These are phyloP conservation scores for Diaporthe nobilis DNA, from an alignment of 2,329 filamentous ascomycete genomes.

Conservation along the genomic window DNA sequence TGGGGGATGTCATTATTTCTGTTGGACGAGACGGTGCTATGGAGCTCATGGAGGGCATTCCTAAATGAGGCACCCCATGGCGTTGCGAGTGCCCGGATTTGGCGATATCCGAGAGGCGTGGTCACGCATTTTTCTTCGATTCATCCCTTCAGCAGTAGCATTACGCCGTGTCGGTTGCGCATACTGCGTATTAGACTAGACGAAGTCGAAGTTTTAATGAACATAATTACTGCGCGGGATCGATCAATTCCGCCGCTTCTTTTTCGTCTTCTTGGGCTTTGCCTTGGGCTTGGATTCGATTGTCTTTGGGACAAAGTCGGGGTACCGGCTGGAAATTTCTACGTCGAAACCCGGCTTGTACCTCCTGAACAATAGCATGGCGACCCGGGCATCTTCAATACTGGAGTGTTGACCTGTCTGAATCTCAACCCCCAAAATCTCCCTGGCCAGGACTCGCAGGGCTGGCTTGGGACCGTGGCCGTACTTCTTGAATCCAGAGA, in stretches of 20 bases:
- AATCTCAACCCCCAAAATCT: constrained; percentile 73
- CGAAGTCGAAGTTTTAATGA: constrained; percentile 4
- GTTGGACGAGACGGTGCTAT: constrained; percentile 75
- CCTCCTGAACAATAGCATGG: constrained; percentile 89
- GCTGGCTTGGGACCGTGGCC: constrained; percentile 78
- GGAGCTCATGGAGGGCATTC: constrained; percentile 80
- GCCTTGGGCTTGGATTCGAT: constrained; percentile 48
- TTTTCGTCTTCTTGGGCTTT: constrained; percentile 60
- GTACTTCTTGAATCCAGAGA: constrained; percentile 80
- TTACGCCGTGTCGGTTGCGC: constrained; percentile 9
- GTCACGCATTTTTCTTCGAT: constrained; percentile 17
- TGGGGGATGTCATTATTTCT: constrained; percentile 81
- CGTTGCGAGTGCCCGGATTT: constrained; percentile 41
- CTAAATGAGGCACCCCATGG: constrained; percentile 59
- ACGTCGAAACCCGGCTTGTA: constrained; percentile 89
- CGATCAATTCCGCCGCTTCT: constrained; percentile 53
- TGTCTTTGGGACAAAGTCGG: constrained; percentile 48
- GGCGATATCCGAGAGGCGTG: constrained; percentile 19
- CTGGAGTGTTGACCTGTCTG: constrained; percentile 76
- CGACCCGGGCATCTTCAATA: constrained; percentile 85
- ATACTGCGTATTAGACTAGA: constrained; percentile 22
- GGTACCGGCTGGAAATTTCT: constrained; percentile 80
- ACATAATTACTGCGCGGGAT: neutral
- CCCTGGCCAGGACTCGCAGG: constrained; percentile 69
- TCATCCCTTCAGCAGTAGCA: neutral